These are phyloP conservation scores for Ascochyta koolunga DNA, from an alignment of 2,329 filamentous ascomycete genomes.

Conservation along the genomic window DNA sequence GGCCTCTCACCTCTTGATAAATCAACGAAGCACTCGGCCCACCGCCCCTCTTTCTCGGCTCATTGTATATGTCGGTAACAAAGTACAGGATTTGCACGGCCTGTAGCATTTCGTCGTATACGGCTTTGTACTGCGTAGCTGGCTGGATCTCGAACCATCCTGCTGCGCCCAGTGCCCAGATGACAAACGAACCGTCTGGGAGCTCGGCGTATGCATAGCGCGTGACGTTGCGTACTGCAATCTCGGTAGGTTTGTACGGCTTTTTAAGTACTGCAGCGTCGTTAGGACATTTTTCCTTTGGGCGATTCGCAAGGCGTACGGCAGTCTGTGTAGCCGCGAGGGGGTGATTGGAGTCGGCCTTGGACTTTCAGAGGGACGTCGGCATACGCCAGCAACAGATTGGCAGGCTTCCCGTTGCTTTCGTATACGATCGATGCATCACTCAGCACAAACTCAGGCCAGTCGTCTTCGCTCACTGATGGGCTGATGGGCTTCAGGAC, in stretches of 20 bases:
- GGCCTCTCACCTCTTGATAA: slow-evolving; percentile 46
- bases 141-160: slow-evolving; percentile 74
- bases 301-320: slow-evolving; percentile 26
- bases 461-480: slow-evolving; percentile 55
- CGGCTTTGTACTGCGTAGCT: slow-evolving; percentile 60
- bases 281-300: slow-evolving; percentile 13
- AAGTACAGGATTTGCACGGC: slow-evolving; percentile 69
- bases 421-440: slow-evolving; percentile 68
- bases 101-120: slow-evolving; percentile 66
- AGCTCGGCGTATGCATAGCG: slow-evolving; percentile 58
- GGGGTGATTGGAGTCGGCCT: slow-evolving; percentile 59
- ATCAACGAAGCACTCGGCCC: slow-evolving; percentile 47
- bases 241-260: slow-evolving; percentile 42
- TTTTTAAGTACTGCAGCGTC: slow-evolving; percentile 38
- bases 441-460: slow-evolving; percentile 66
- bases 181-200: slow-evolving; percentile 62
- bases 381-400: slow-evolving; percentile 65
- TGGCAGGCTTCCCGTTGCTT: slow-evolving; percentile 57
- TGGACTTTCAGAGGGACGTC: slow-evolving; percentile 67
- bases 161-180: slow-evolving; percentile 69
- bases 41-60: slow-evolving; percentile 49
- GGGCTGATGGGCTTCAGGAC: slow-evolving; percentile 52
- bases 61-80: slow-evolving; percentile 62
- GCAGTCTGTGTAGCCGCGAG: slow-evolving; percentile 35
- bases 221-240: slow-evolving; percentile 62